Base-by-base conservation (phyloP, 2,329 filamentous ascomycete genomes). In the Dryadomyces quercus-mongolicae region DNA sequence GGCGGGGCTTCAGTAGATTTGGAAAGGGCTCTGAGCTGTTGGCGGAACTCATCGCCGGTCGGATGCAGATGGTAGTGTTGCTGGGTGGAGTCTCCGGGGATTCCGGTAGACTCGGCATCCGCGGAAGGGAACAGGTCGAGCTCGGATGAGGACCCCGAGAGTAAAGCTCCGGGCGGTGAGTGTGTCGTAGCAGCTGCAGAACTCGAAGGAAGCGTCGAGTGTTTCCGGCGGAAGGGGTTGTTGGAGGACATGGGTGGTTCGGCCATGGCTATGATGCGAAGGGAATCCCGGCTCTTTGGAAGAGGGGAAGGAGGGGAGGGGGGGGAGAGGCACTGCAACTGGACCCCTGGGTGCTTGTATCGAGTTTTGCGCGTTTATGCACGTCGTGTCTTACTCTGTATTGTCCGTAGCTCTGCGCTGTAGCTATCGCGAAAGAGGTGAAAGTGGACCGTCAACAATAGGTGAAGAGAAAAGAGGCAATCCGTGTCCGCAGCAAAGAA, bases 201-300 rank as follows among this genome's bases (percentile, higher is more conserved):
- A 21, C 53, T 45, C 46, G 54, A 22, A 34, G 42, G 36, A 36
- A 51, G 57, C 40, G 43, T 51, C 46, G 62, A 56, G 38, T 58
- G 60, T 64, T 70, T 75, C 60, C 71, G 74, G 58, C 76, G 75
- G 62, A 79, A 79, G 12, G 76, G 76, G 60, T 79, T 79, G 66
- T 76, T 69, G 64, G 75, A 70, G 49, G 64, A 65, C 55, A 72
- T 66, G 50, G 66, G 58, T 34, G 61, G 61, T 44, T 68, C 67
- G 55, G 65, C 63, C 62, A 73, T 73, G 60, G 56, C 63, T 56
- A 53, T 51, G 56, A 48, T 49, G 53, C 21, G 38, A 42, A n/a
- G 34, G 25, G 12, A 49, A 34, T 31, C 25, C 25, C 8, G 25
- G 25, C 25, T 31, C 25, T 31, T 31, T 31, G 25, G 25, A 31